Conservation (phyloP, 495 filamentous ascomycete species). For the Penicillium silybi region DNA sequence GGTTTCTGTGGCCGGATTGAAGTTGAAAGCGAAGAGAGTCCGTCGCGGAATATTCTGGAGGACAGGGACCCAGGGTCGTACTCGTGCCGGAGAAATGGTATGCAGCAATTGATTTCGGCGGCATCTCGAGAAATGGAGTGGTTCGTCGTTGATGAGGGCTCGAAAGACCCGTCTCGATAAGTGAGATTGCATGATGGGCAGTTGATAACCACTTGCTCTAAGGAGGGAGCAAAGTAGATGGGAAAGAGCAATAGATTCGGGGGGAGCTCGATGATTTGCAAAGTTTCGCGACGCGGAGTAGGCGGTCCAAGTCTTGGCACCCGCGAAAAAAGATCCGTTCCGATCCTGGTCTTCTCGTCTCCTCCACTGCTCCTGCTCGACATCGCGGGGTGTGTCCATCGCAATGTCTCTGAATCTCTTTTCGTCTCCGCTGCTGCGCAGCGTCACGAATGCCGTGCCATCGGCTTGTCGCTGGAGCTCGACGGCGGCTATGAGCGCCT, state of each 20-base stretch:
- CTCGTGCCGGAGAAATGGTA: slow-evolving; percentile 26
- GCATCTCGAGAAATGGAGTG: slow-evolving; percentile 47
- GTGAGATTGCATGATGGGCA: slow-evolving; percentile 69
- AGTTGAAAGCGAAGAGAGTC: slow-evolving; percentile 34
- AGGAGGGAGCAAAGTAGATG: background rate
- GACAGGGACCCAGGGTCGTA: slow-evolving; percentile 14
- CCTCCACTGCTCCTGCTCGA: background rate
- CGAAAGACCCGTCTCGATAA: slow-evolving; percentile 72
- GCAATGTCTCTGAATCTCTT: slow-evolving; percentile 34
- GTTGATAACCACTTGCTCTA: background rate
- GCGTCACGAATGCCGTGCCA: slow-evolving; percentile 18
- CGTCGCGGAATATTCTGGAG: slow-evolving; percentile 27
- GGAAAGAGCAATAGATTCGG: background rate
- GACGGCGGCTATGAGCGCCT: slow-evolving; percentile 29
- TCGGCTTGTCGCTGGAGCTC: slow-evolving; percentile 40
- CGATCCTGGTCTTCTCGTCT: background rate
- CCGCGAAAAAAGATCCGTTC: slow-evolving; percentile 25
- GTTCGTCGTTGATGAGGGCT: slow-evolving; percentile 62
- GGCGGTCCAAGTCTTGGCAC: slow-evolving; percentile 29
- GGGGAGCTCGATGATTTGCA: background rate
- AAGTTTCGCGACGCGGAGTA: slow-evolving; percentile 23
- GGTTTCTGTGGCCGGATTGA: slow-evolving; percentile 9
- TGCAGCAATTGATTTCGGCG: slow-evolving; percentile 32
- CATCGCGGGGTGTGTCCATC: background rate
- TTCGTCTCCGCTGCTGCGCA: slow-evolving; percentile 31